Conservation (phyloP, 148 eudicot species). For the Camellia lanceoleosa region DNA sequence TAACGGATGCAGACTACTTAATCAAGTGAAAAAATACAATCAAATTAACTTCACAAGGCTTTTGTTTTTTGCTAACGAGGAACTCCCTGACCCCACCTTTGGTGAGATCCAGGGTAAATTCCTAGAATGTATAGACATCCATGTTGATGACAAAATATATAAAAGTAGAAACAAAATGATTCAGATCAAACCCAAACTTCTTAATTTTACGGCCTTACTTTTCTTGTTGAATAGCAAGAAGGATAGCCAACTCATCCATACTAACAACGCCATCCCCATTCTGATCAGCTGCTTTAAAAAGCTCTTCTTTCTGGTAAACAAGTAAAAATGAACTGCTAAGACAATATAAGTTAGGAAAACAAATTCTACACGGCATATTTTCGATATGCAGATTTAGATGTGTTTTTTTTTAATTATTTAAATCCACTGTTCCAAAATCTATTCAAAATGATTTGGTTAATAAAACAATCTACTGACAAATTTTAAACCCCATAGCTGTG, state of each 20-base stretch:
- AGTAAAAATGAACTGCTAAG: conserved; percentile 15
- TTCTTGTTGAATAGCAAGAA: conserved; percentile 73
- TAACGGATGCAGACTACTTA: neutral
- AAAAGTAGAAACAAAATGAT: neutral
- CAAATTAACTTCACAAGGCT: conserved; percentile 6
- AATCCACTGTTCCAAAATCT: neutral
- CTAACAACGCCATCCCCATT: conserved; percentile 82
- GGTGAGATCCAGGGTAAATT: no score
- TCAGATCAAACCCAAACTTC: neutral
- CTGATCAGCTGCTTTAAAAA: conserved; percentile 76
- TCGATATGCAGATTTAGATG: neutral
- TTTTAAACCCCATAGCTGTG: neutral
- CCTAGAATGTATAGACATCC: neutral
- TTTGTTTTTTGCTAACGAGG: neutral
- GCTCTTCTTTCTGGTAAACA: conserved; percentile 77
- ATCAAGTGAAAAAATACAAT: neutral
- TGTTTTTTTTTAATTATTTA: neutral
- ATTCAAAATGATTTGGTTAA: neutral
- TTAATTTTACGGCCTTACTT: conserved; percentile 45
- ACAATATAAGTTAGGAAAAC: neutral
- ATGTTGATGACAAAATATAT: neutral
- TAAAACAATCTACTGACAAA: neutral
- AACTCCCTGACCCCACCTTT: no score
- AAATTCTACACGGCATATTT: neutral
- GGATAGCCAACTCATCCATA: conserved; percentile 88